Evolutionary conservation across 2,329 filamentous ascomycete species (phyloP).

Genomic region (Aspergillus cejpii): DNA sequence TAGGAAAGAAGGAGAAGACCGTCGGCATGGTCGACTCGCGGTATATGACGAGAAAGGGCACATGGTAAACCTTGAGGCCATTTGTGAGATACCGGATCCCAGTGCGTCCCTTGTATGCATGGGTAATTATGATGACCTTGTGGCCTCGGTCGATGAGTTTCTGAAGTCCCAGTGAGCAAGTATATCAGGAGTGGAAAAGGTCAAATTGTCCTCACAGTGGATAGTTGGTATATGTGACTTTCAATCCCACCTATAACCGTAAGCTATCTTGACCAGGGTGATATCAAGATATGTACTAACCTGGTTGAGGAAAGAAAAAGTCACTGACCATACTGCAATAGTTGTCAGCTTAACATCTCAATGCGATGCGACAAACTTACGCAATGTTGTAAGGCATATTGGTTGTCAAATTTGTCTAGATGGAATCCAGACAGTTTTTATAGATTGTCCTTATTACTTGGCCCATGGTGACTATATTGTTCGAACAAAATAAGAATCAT

Average conservation of each 20-base stretch:
- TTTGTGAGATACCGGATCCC: slow-evolving; percentile 95
- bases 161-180: slow-evolving; percentile 29
- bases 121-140: slow-evolving; percentile 96
- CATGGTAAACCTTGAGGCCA: slow-evolving; percentile 95
- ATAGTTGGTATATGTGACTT: slow-evolving; percentile 97
- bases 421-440: slow-evolving; percentile 9
- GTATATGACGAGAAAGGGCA: slow-evolving; percentile 93
- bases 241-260: slow-evolving; percentile 66
- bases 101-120: slow-evolving; percentile 84
- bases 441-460: neutral
- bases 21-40: slow-evolving; percentile 90
- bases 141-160: slow-evolving; percentile 97
- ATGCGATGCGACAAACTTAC: slow-evolving; percentile 39
- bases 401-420: slow-evolving; percentile 19
- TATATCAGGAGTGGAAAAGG: neutral
- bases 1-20: slow-evolving; percentile 95
- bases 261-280: slow-evolving; percentile 4
- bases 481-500: neutral
- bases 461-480: slow-evolving; percentile 19
- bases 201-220: slow-evolving; percentile 49
- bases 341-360: slow-evolving; percentile 20
- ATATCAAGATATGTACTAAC: slow-evolving; percentile 27
- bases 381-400: slow-evolving; percentile 65
- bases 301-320: slow-evolving; percentile 97
- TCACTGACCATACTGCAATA: slow-evolving; percentile 79